Base-by-base conservation (phyloP, 352 stramenopile genomes). In the Pythium monospermum region DNA sequence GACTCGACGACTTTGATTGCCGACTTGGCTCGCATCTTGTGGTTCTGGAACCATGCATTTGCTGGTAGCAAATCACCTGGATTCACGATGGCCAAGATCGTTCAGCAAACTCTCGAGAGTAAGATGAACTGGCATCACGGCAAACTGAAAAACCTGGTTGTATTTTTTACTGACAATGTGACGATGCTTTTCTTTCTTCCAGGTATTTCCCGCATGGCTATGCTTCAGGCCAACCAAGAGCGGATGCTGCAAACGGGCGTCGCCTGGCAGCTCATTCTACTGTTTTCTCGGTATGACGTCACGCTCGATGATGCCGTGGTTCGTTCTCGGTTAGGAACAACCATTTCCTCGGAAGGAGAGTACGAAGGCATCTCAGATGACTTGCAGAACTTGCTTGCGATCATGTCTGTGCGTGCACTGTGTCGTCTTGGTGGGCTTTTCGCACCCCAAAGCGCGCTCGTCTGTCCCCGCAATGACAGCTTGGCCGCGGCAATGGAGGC, bases 41-140 rank as follows among this genome's bases (percentile, higher is more conserved):
- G 82, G 82, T 44, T 85, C 13, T 92, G 77, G 79, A 85, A 87
- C 28, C 70, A 85, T 31, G 19, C 36, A 8, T 35, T 18, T 16
- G 19, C 45, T 42, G 73, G 10, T 44, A 33, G 18, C 36, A 66
- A 18, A 16, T 28, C 23, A 8, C 61, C 74, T 15, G 69, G 62
- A 1, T 74, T 86, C 22, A 54, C 76, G 4, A 21, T 91, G 25
- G 83, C 71, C 4, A 87, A 89, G 52, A 74, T 87, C 26, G 64
- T 64, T 3, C 74, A 88, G 32, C 81, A 92, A 61, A 67, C 81
- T 30, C 74, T 94, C 21, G 80, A 91, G 81, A 71, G 80, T 91
- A 66, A 38, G 59, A 59, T 4, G 18, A 25, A n/a, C 22, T 10
- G 2, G 3, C 4, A 16, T 49, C 16, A 28, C 25, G 41, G n/a